phyloP scores from a whole-genome alignment of 352 stramenopile species.

The Phytophthora parvispora region DNA sequence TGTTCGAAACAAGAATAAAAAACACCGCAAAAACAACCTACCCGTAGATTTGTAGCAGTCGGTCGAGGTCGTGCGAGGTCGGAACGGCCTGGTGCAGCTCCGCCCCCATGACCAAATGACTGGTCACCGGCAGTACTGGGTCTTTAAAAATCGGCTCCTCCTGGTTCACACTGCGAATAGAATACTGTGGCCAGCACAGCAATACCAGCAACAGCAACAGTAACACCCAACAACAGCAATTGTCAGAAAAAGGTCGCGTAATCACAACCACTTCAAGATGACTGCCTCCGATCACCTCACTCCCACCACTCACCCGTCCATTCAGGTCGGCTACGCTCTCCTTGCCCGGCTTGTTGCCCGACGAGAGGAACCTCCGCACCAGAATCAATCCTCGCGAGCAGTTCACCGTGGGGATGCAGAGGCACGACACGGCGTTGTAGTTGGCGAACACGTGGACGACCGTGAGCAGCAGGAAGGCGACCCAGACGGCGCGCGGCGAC shows the following conservation, averaged over 20 bases:
- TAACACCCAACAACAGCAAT: no score
- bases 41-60: slow-evolving; percentile 62
- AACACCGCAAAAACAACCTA: slow-evolving; percentile 12
- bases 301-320: slow-evolving; percentile 37
- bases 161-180: slow-evolving; percentile 71
- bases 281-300: not conserved
- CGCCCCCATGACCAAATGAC: slow-evolving; percentile 66
- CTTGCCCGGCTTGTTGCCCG: slow-evolving; percentile 22
- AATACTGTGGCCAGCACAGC: no score
- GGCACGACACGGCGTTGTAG: slow-evolving; percentile 90
- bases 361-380: slow-evolving; percentile 59
- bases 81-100: slow-evolving; percentile 54
- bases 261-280: slow-evolving; percentile 25
- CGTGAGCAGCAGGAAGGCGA: slow-evolving; percentile 94
- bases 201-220: not conserved
- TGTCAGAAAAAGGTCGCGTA: slow-evolving; percentile 6
- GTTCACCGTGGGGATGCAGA: slow-evolving; percentile 94
- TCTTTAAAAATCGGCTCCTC: slow-evolving; percentile 67
- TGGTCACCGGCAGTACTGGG: slow-evolving; percentile 54
- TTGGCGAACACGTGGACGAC: slow-evolving; percentile 96
- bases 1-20: not conserved
- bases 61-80: slow-evolving; percentile 52
- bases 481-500: slow-evolving; percentile 80
- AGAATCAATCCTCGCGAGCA: slow-evolving; percentile 61
- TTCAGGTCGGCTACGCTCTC: slow-evolving; percentile 35